A percentile compares a stretch with the other conserved stretches of the same genome.
Evolutionary conservation across 331 rosid genomes (phyloP).

Genomic region (Prunus yedoensis): DNA sequence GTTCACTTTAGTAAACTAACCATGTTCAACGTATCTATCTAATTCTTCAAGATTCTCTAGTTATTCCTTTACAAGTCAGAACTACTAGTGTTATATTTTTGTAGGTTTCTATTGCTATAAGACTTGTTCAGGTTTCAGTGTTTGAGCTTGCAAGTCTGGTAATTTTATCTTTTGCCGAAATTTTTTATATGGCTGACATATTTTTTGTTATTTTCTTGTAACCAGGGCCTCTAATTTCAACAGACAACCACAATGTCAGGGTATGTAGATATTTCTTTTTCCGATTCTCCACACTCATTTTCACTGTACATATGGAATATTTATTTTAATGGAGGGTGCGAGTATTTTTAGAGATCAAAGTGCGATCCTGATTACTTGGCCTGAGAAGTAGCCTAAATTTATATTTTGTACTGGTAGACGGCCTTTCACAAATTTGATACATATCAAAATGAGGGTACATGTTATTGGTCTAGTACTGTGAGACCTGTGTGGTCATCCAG

Average conservation of each 20-base stretch:
- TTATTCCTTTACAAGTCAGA: background rate
- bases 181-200: background rate
- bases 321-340: background rate
- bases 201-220: background rate
- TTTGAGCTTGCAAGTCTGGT: background rate
- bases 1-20: background rate
- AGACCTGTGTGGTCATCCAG: too few relatives aligned
- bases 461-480: background rate
- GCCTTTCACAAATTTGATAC: background rate
- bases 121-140: background rate
- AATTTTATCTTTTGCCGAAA: background rate
- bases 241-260: background rate
- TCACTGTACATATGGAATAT: background rate
- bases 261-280: background rate
- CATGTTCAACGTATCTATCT: background rate
- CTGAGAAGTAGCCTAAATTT: background rate
- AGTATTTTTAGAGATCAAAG: background rate
- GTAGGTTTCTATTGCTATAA: background rate
- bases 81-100: background rate
- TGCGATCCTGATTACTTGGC: background rate
- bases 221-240: slow-evolving; percentile 7
- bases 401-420: background rate
- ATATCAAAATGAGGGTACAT: too few relatives aligned
- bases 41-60: background rate
- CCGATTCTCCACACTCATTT: background rate